A percentile compares a stretch with the other conserved stretches of the same genome.
Conservation (phyloP, 306 rosid genomes). For the Begonia loranthoides region DNA sequence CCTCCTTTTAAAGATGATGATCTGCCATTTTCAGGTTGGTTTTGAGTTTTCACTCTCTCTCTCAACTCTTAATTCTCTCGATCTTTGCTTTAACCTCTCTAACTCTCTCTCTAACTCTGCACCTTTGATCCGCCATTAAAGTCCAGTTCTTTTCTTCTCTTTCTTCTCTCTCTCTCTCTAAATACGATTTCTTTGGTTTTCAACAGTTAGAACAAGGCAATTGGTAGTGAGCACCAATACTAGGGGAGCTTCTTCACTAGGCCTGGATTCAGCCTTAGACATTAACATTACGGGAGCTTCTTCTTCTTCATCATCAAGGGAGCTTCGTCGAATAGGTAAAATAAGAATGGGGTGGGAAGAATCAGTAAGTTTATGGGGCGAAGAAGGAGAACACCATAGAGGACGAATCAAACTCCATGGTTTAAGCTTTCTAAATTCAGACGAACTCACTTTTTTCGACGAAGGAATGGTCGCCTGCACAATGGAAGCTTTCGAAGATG, state of each 20-base stretch:
- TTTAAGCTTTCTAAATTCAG: conserved; percentile 60
- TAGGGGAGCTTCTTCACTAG: conserved; percentile 35
- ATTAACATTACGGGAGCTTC: conserved; percentile 30
- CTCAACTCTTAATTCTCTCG: no score
- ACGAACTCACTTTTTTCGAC: conserved; percentile 72
- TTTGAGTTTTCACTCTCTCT: no score
- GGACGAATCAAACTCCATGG: conserved; percentile 60
- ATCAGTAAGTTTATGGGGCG: conserved; percentile 79
- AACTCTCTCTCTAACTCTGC: no score
- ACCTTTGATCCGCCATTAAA: no score
- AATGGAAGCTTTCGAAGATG: conserved; percentile 79
- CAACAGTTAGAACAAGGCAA: conserved; percentile 49
- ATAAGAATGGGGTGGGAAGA: conserved; percentile 88
- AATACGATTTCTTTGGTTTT: no score
- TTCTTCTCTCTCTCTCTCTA: no score
- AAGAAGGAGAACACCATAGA: conserved; percentile 63
- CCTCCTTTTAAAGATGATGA: conserved; percentile 61
- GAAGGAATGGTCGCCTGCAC: conserved; percentile 72
- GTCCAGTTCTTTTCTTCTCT: no score
- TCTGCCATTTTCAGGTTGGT: conserved; percentile 33
- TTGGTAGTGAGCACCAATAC: conserved; percentile 15
- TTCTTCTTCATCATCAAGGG: conserved; percentile 27
- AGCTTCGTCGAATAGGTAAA: conserved; percentile 72
- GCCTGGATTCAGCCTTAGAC: conserved; percentile 40
- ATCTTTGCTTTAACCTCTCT: no score